A percentile compares a stretch with the other conserved stretches of the same genome.
These are phyloP conservation scores for Fomitopsis pulvina DNA, from an alignment of 768 basidiomycete genomes.

Conservation along the genomic window DNA sequence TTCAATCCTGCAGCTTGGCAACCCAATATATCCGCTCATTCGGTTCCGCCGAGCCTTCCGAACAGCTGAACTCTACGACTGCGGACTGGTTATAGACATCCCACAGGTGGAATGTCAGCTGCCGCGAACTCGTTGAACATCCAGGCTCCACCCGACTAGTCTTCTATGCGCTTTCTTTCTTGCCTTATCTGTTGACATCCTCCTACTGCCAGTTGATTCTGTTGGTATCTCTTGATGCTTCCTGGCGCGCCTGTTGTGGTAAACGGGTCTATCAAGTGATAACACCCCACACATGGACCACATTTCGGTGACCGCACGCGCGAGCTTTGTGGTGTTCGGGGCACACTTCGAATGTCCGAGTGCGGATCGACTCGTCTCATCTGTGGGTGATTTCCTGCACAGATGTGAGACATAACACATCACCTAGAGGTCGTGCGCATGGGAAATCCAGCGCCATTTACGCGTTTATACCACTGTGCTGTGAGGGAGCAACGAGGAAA, in stretches of 20 bases:
- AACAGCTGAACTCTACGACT: not conserved
- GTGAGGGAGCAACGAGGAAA: too few relatives aligned
- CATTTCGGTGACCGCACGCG: too few relatives aligned
- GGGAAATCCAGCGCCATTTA: too few relatives aligned
- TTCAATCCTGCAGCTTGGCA: not conserved
- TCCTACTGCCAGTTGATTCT: not conserved
- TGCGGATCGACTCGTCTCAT: too few relatives aligned
- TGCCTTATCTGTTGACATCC: not conserved
- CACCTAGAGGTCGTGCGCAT: too few relatives aligned
- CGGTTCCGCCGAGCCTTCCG: not conserved
- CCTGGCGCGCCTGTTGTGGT: not conserved
- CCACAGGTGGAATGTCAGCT: not conserved
- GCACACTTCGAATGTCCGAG: too few relatives aligned
- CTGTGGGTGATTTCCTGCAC: too few relatives aligned
- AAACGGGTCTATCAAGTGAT: too few relatives aligned
- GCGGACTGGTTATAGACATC: not conserved
- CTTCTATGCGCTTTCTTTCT: not conserved
- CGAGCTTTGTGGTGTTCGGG: too few relatives aligned
- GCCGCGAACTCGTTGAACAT: not conserved
- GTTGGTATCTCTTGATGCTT: not conserved
- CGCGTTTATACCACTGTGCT: too few relatives aligned
- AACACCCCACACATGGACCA: too few relatives aligned
- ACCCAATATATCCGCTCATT: not conserved
- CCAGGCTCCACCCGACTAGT: not conserved
- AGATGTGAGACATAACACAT: too few relatives aligned